phyloP scores from a whole-genome alignment of 2,329 filamentous ascomycete species.

The Clonostachys sp. region DNA sequence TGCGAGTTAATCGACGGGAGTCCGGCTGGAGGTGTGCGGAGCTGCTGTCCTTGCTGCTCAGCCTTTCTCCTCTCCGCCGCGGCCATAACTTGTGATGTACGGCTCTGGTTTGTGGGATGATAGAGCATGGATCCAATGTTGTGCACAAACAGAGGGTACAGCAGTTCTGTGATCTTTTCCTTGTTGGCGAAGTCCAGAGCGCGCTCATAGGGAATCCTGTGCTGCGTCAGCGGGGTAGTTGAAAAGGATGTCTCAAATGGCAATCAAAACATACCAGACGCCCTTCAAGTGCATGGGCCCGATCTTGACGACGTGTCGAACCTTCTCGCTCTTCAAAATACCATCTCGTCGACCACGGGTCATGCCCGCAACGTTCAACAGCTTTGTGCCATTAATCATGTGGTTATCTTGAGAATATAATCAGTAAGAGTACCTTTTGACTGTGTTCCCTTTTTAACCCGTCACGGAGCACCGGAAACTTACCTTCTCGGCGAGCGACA shows the following conservation, averaged over 20 bases:
- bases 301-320: slow-evolving; percentile 96
- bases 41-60: slow-evolving; percentile 56
- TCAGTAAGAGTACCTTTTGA: not conserved
- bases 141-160: slow-evolving; percentile 96
- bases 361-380: slow-evolving; percentile 97
- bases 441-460: not conserved
- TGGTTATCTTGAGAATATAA: slow-evolving; percentile 69
- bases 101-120: slow-evolving; percentile 82
- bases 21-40: slow-evolving; percentile 37
- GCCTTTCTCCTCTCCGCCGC: slow-evolving; percentile 75
- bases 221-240: slow-evolving; percentile 15
- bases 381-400: slow-evolving; percentile 98
- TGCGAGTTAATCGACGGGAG: slow-evolving; percentile 58
- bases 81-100: slow-evolving; percentile 83
- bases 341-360: slow-evolving; percentile 91
- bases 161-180: slow-evolving; percentile 94
- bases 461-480: slow-evolving; percentile 10
- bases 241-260: slow-evolving; percentile 8
- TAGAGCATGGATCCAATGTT: slow-evolving; percentile 93
- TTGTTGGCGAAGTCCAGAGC: slow-evolving; percentile 99
- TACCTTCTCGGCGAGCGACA: slow-evolving; percentile 89
- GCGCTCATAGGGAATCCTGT: slow-evolving; percentile 94
- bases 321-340: slow-evolving; percentile 96
- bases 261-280: slow-evolving; percentile 70
- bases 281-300: slow-evolving; percentile 98